phyloP scores from a whole-genome alignment of 495 filamentous ascomycete genomes.

The Neurospora cerealis region DNA sequence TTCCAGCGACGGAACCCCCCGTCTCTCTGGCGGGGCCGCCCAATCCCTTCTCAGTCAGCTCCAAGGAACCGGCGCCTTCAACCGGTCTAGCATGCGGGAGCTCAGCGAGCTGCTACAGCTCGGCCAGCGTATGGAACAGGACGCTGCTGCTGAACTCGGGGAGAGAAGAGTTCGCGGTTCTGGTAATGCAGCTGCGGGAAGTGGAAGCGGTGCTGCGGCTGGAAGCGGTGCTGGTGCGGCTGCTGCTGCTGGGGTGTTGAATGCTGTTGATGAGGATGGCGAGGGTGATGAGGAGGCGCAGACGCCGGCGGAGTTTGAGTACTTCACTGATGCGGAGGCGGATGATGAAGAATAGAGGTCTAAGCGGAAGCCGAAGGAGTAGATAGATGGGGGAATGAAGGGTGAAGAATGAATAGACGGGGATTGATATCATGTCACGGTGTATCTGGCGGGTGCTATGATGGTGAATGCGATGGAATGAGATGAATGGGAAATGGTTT shows the following conservation, averaged over 20 bases:
- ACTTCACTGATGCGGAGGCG: constrained; percentile 65
- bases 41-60: constrained; percentile 9
- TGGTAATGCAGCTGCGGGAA: not conserved
- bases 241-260: constrained; percentile 70
- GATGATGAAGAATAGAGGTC: constrained; percentile 32
- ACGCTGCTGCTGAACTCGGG: constrained; percentile 1
- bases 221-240: constrained; percentile 45
- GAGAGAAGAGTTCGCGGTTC: constrained; percentile 4
- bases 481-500: not conserved
- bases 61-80: not conserved
- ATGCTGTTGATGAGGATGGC: constrained; percentile 76
- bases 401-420: not conserved
- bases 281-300: constrained; percentile 76
- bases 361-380: not conserved
- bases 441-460: not conserved
- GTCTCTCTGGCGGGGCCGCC: constrained; percentile 3
- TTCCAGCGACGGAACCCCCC: constrained; percentile 6
- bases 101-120: constrained; percentile 29
- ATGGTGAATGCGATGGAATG: no score
- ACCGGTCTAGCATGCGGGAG: constrained; percentile 8
- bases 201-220: not conserved
- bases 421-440: not conserved
- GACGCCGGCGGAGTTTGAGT: constrained; percentile 73
- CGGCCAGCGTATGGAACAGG: not conserved
- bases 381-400: not conserved